Percentiles rank a stretch among this genome's conserved stretches.
phyloP scores from a whole-genome alignment of 1,284 basidiomycete species.

The Phellopilus nigrolimitatus region DNA sequence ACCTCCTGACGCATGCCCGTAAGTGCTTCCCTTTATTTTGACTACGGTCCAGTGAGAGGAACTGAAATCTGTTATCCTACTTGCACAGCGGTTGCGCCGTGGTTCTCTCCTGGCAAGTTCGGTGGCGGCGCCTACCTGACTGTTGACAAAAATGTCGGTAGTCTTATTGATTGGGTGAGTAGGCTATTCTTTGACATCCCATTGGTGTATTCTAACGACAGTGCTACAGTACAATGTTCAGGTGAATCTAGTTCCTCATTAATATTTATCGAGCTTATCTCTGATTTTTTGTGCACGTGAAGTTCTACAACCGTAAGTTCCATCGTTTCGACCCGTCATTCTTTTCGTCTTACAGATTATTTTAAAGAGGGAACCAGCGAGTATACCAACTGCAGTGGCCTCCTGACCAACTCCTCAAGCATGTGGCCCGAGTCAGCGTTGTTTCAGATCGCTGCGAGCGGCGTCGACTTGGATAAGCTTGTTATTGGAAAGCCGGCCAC shows the following conservation, averaged over 20 bases:
- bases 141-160: conserved; percentile 23
- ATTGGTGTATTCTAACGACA: background rate
- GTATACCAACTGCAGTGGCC: conserved; percentile 22
- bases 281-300: background rate
- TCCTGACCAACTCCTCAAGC: conserved; percentile 20
- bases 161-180: conserved; percentile 23
- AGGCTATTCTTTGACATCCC: background rate
- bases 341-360: background rate
- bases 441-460: conserved; percentile 23
- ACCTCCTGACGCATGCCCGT: conserved; percentile 26
- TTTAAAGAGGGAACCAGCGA: conserved; percentile 21
- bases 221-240: conserved; percentile 4
- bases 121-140: conserved; percentile 19
- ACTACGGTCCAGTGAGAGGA: background rate
- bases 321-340: background rate
- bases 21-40: conserved; percentile 10
- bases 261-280: no score
- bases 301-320: conserved; percentile 16
- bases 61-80: conserved; percentile 1
- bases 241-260: background rate
- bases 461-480: conserved; percentile 25
- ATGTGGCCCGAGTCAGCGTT: conserved; percentile 23
- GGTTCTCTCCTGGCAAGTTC: conserved; percentile 17
- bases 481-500: conserved; percentile 26
- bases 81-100: conserved; percentile 20